These are phyloP conservation scores for Plantago coronopus DNA, from an alignment of 305 asterid species.

Conservation along the genomic window DNA sequence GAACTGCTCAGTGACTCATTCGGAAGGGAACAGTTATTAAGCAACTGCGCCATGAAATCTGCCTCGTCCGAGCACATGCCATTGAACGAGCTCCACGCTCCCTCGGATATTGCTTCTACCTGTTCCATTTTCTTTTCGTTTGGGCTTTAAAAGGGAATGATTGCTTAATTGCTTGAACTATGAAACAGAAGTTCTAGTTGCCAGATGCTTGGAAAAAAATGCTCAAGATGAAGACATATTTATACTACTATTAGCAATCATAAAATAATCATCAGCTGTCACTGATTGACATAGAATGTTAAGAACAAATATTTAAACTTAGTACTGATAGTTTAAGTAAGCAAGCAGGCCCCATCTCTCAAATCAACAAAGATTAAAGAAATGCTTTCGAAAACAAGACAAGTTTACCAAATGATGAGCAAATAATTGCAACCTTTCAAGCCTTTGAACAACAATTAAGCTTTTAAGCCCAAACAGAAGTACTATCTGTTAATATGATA, in stretches of 20 bases:
- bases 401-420: conserved; percentile 27
- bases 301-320: conserved; percentile 11
- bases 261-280: background rate
- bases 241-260: conserved; percentile 11
- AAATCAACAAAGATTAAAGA: background rate
- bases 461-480: background rate
- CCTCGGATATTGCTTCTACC: conserved; percentile 22
- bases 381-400: conserved; percentile 23
- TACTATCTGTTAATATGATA: conserved; percentile 12
- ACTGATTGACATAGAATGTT: conserved; percentile 17
- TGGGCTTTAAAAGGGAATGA: background rate
- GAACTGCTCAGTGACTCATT: conserved; percentile 22
- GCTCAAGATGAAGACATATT: conserved; percentile 1
- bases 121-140: conserved; percentile 27
- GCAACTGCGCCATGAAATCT: conserved; percentile 49
- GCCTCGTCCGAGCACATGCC: conserved; percentile 47
- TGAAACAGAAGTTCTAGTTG: conserved; percentile 13
- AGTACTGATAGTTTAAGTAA: conserved; percentile 7
- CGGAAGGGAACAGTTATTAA: conserved; percentile 31
- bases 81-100: conserved; percentile 37
- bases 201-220: conserved; percentile 2
- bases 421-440: conserved; percentile 12
- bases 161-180: conserved; percentile 1
- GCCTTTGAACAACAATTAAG: conserved; percentile 19
- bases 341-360: conserved; percentile 13